These are phyloP conservation scores for Tuber calosporum DNA, from an alignment of 495 filamentous ascomycete genomes.

Conservation along the genomic window DNA sequence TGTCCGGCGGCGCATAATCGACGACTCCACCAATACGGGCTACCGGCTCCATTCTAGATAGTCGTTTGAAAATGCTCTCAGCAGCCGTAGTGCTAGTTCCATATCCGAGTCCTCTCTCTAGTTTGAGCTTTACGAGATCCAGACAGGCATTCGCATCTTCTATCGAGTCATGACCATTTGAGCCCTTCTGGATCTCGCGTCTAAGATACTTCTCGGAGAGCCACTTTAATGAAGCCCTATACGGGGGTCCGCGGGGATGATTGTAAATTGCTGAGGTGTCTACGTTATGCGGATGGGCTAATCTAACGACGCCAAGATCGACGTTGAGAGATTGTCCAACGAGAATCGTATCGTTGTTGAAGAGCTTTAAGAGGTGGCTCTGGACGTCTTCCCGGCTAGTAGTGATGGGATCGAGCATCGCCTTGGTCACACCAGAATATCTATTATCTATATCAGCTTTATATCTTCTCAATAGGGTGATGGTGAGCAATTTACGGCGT, in stretches of 20 bases:
- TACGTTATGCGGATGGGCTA: slow-evolving; percentile 86
- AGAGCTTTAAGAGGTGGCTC: slow-evolving; percentile 58
- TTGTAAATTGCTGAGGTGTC: slow-evolving; percentile 79
- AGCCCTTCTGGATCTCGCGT: slow-evolving; percentile 76
- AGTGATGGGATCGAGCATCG: slow-evolving; percentile 68
- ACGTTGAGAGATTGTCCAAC: slow-evolving; percentile 89
- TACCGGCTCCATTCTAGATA: slow-evolving; percentile 54
- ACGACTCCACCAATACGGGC: slow-evolving; percentile 71
- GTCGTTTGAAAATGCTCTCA: slow-evolving; percentile 81
- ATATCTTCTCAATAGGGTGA: not conserved
- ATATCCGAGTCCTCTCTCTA: slow-evolving; percentile 79
- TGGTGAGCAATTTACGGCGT: slow-evolving; percentile 52
- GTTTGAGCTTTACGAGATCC: slow-evolving; percentile 89
- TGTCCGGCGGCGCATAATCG: slow-evolving; percentile 77
- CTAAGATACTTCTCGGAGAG: slow-evolving; percentile 70
- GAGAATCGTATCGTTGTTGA: slow-evolving; percentile 65
- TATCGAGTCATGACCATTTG: slow-evolving; percentile 72
- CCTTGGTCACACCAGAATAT: slow-evolving; percentile 81
- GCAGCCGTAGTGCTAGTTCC: slow-evolving; percentile 64
- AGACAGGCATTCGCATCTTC: slow-evolving; percentile 87
- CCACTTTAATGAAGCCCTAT: slow-evolving; percentile 72
- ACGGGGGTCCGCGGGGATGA: slow-evolving; percentile 65
- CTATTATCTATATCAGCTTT: slow-evolving; percentile 24
- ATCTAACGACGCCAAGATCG: slow-evolving; percentile 71
- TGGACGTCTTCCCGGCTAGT: slow-evolving; percentile 84